Conservation (phyloP, 768 basidiomycete genomes). For the Cystobasidium onofrii region DNA sequence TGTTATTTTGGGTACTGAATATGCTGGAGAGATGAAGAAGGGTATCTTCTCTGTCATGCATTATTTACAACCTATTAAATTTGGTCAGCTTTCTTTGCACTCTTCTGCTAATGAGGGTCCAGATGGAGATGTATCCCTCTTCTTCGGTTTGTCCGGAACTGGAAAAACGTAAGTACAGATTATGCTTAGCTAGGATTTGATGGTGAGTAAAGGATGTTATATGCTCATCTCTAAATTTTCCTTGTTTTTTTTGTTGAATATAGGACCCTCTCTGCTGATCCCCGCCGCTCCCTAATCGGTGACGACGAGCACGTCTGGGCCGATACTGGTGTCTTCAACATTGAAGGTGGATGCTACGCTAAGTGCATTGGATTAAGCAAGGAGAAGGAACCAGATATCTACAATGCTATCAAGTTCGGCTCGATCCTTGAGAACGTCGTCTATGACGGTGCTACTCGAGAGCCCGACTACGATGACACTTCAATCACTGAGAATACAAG, state of each 20-base stretch:
- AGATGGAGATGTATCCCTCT: constrained; percentile 85
- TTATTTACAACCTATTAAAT: constrained; percentile 97
- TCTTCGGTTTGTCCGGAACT: constrained; percentile 97
- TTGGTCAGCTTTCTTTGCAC: constrained; percentile 93
- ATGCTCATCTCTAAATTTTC: background rate
- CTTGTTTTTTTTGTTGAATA: background rate
- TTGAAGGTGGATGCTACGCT: constrained; percentile 98
- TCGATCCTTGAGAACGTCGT: constrained; percentile 99
- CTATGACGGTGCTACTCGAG: constrained; percentile 72
- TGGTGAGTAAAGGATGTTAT: background rate
- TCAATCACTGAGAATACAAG: constrained; percentile 98
- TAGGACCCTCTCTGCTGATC: constrained; percentile 85
- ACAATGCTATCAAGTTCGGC: constrained; percentile 85
- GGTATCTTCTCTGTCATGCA: constrained; percentile 99
- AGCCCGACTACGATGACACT: constrained; percentile 90
- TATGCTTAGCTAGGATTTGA: background rate
- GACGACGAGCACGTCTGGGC: constrained; percentile 99
- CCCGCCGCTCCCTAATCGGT: constrained; percentile 83
- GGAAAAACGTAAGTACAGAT: constrained; percentile 64
- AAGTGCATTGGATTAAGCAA: constrained; percentile 93
- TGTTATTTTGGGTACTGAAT: constrained; percentile 85
- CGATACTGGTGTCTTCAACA: constrained; percentile 98
- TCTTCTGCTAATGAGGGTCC: constrained; percentile 95
- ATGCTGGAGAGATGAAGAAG: constrained; percentile 82
- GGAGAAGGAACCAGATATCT: constrained; percentile 98